Evolutionary conservation across 177 flowering plant genomes (phyloP).

Genomic region (Vitis hybrid): DNA sequence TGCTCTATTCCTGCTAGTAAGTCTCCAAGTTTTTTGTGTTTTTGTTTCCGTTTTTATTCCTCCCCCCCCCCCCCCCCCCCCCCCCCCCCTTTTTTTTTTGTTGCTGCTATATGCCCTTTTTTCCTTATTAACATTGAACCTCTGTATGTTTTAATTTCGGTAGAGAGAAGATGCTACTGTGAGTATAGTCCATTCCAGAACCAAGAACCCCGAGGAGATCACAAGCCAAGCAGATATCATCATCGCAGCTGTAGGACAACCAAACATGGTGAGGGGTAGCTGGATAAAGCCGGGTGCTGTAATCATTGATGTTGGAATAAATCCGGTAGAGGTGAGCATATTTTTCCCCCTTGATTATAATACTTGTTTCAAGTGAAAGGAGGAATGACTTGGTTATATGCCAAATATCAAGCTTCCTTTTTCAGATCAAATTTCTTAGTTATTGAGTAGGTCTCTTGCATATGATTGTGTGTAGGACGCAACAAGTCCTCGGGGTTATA

Average conservation of each 20-base stretch:
- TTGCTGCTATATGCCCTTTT: background rate
- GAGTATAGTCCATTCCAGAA: constrained; percentile 77
- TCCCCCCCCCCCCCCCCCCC: too few species aligned
- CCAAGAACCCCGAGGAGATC: constrained; percentile 80
- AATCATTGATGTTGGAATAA: constrained; percentile 92
- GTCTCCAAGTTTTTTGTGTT: background rate
- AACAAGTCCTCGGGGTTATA: constrained; percentile 67
- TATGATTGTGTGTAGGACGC: constrained; percentile 52
- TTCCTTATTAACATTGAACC: background rate
- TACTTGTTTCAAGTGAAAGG: background rate
- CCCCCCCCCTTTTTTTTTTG: background rate
- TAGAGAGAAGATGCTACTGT: constrained; percentile 96
- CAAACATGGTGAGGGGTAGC: constrained; percentile 86
- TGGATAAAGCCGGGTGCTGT: constrained; percentile 99
- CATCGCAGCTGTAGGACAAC: constrained; percentile 80
- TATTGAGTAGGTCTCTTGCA: too few species aligned
- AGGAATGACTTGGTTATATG: background rate
- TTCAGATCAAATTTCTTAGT: too few species aligned
- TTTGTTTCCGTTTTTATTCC: too few species aligned
- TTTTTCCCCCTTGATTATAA: background rate
- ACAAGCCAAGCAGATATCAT: constrained; percentile 86
- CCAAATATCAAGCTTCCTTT: background rate
- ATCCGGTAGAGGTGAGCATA: constrained; percentile 79
- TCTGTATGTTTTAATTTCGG: constrained; percentile 16
- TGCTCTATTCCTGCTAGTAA: constrained; percentile 81